phyloP scores from a whole-genome alignment of 1,284 basidiomycete species.

The Volvariella volvacea region DNA sequence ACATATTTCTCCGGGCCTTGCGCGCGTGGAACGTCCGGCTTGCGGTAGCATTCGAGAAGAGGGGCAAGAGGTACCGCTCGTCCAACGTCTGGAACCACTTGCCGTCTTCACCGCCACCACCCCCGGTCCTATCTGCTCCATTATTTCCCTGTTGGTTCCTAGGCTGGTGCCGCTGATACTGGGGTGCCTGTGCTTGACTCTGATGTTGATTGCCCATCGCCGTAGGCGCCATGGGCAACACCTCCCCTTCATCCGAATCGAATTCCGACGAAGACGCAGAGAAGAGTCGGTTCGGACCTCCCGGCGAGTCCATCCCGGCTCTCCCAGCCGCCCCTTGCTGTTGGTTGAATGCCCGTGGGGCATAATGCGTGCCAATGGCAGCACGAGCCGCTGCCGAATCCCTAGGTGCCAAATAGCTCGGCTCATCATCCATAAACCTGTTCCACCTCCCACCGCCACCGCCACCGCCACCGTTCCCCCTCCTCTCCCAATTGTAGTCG shows the following conservation, averaged over 20 bases:
- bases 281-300: conserved; percentile 19
- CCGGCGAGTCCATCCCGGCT: background rate
- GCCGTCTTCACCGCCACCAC: conserved; percentile 44
- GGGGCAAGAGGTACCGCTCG: conserved; percentile 88
- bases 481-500: conserved; percentile 20
- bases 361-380: conserved; percentile 50
- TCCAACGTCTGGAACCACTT: conserved; percentile 98
- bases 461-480: conserved; percentile 13
- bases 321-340: conserved; percentile 31
- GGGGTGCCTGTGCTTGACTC: background rate
- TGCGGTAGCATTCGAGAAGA: conserved; percentile 93
- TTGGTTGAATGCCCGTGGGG: conserved; percentile 50
- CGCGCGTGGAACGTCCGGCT: conserved; percentile 83
- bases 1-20: conserved; percentile 47
- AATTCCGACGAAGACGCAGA: conserved; percentile 65
- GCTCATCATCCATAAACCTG: conserved; percentile 43
- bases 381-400: conserved; percentile 25
- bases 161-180: conserved; percentile 5
- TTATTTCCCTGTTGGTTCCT: conserved; percentile 6
- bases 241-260: conserved; percentile 70
- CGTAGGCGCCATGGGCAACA: conserved; percentile 65
- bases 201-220: conserved; percentile 12
- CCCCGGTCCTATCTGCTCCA: background rate
- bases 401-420: conserved; percentile 26
- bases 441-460: conserved; percentile 30